Evolutionary conservation across 257 asterid species (phyloP).

Genomic region (Solanum piurae): DNA sequence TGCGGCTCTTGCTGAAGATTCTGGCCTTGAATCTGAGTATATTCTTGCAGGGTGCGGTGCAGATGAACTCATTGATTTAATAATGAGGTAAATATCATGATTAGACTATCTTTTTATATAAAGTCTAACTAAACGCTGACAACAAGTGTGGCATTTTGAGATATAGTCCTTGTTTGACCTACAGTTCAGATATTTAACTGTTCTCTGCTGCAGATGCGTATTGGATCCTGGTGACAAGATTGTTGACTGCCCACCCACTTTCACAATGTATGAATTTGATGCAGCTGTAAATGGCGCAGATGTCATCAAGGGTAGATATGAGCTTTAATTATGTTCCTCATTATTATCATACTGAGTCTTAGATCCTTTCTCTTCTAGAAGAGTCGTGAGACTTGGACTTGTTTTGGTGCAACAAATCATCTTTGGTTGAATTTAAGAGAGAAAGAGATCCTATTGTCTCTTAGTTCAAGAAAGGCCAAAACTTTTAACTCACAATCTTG

Average conservation of each 20-base stretch:
- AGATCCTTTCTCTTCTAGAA: not conserved
- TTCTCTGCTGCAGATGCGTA: slow-evolving; percentile 53
- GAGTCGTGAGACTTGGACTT: not conserved
- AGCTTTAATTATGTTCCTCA: not conserved
- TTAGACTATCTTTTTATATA: not conserved
- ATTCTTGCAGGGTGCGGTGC: slow-evolving; percentile 97
- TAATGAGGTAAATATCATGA: slow-evolving; percentile 62
- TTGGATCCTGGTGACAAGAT: slow-evolving; percentile 92
- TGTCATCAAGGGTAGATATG: slow-evolving; percentile 63
- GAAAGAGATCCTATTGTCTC: not conserved
- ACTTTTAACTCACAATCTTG: too few relatives aligned
- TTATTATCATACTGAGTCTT: not conserved
- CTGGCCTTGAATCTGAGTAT: slow-evolving; percentile 86
- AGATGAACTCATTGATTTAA: slow-evolving; percentile 91
- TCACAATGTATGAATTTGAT: slow-evolving; percentile 97
- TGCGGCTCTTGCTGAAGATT: slow-evolving; percentile 91
- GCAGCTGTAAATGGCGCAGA: slow-evolving; percentile 92
- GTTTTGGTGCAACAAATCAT: not conserved
- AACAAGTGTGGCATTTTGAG: not conserved
- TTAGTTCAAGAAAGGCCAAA: too few relatives aligned
- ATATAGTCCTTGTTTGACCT: not conserved
- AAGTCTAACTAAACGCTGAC: not conserved
- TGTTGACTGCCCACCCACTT: slow-evolving; percentile 96
- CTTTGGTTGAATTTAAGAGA: not conserved
- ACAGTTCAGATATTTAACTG: not conserved